Evolutionary conservation across 768 basidiomycete genomes (phyloP).

Genomic region (Leccinellum luteum): DNA sequence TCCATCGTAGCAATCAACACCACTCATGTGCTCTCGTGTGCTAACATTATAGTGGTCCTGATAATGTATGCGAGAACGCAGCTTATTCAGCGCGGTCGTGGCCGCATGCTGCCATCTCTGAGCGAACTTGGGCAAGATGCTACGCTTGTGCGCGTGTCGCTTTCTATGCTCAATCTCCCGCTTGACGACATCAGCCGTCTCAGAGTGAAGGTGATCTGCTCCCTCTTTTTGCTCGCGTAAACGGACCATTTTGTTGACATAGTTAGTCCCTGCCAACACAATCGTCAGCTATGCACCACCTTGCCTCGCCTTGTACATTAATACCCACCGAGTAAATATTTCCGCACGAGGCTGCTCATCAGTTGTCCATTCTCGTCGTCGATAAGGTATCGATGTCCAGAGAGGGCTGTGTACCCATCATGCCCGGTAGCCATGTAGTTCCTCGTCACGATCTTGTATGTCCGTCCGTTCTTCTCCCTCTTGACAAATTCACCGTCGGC

Average conservation of each 20-base stretch:
- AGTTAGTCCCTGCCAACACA: constrained; percentile 57
- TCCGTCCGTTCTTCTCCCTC: constrained; percentile 50
- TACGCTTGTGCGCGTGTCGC: constrained; percentile 23
- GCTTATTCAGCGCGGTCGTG: constrained; percentile 39
- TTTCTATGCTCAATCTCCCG: constrained; percentile 46
- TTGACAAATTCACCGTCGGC: constrained; percentile 53
- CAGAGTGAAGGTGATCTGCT: constrained; percentile 37
- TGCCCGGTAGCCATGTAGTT: constrained; percentile 84
- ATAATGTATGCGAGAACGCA: constrained; percentile 53
- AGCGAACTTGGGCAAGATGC: constrained; percentile 28
- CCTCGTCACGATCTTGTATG: constrained; percentile 80
- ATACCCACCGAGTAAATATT: constrained; percentile 72
- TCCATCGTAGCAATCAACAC: constrained; percentile 74
- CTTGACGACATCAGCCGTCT: constrained; percentile 44
- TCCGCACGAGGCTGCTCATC: constrained; percentile 76
- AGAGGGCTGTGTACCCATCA: constrained; percentile 74
- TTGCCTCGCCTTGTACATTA: background rate
- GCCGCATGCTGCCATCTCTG: constrained; percentile 51
- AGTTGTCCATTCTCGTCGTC: constrained; percentile 82
- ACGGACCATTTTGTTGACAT: constrained; percentile 63
- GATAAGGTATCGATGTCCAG: constrained; percentile 63
- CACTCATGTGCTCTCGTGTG: constrained; percentile 71
- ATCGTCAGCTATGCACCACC: constrained; percentile 1
- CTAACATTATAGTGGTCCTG: constrained; percentile 57
- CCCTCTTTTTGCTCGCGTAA: constrained; percentile 27